Evolutionary conservation across 352 stramenopile genomes (phyloP), one percentile per base, ranked within the genome.

Genomic region (Pythium diclinum): DNA sequence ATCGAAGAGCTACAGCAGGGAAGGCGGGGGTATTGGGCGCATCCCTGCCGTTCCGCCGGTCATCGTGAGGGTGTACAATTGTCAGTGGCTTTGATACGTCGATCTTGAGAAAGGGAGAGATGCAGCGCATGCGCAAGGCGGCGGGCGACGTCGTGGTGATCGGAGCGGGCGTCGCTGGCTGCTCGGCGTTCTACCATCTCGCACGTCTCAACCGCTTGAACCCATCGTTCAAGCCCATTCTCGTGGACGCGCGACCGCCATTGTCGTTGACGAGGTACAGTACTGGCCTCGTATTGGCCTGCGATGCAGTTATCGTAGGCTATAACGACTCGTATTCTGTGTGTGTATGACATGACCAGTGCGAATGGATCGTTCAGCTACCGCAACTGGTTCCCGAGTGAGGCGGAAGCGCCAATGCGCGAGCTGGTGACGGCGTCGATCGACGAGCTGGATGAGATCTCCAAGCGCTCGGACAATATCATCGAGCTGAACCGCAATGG

Each of bases 281-380:
- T 23, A 57, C 42, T 28, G 25, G 46, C 33, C 19, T 53, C 48
- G 32, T 49, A 0, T 4, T 46, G 23, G 16, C 3, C 23, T 64
- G 40, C 2, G 3, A n/a, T 32, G n/a, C 1, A 8, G 21, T 28
- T 28, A 28, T 28, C 25, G 25, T 28, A 28, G 17, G 46, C 16
- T n/a, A 23, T 51, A 17, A 28, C 25, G 25, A 28, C 25, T 28
- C 25, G 25, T 28, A 14, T 51, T 8, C n/a, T 21, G 11, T 55
- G 4, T 55, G 3, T 21, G 16, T 21, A 9, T 19, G 10, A 4
- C 23, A 25, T 16, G 4, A 19, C 25, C 34, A 82, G 83, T 67
- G 81, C 81, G 9, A 89, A 89, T 69, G 83, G 83, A 2, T 89
- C 83, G 56, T 92, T 91, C 54, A 89, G 81, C 70, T 92, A 92